These are phyloP conservation scores for Mortierella sp. DNA, from an alignment of 371 early-diverging fungal species.

Conservation along the genomic window DNA sequence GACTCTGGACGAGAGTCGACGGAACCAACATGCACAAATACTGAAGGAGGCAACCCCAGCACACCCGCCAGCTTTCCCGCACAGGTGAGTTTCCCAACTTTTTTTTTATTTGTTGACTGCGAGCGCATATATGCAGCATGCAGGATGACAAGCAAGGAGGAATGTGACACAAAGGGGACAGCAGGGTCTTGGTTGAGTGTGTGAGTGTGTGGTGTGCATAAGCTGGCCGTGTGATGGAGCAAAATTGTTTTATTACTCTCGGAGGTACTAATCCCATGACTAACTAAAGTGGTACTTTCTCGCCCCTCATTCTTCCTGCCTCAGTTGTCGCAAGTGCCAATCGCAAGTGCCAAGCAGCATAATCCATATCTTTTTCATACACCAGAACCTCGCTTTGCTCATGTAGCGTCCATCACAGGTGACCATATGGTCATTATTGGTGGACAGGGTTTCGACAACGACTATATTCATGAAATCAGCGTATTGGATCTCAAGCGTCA, in stretches of 20 bases:
- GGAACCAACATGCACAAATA: not conserved
- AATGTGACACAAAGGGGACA: slow-evolving; percentile 14
- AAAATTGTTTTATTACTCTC: not conserved
- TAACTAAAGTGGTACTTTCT: not conserved
- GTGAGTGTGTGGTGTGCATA: not conserved
- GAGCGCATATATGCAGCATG: not conserved
- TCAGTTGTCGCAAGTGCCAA: not conserved
- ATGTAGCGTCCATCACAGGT: slow-evolving; percentile 68
- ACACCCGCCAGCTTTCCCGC: not conserved
- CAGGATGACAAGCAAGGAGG: slow-evolving; percentile 7
- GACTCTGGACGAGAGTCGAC: slow-evolving; percentile 15
- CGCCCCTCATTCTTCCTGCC: not conserved
- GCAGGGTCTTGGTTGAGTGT: not conserved
- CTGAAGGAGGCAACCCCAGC: not conserved
- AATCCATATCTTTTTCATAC: slow-evolving; percentile 50
- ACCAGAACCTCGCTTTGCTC: slow-evolving; percentile 76
- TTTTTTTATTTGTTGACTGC: not conserved
- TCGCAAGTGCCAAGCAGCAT: not conserved
- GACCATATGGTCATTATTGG: slow-evolving; percentile 75
- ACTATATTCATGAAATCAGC: slow-evolving; percentile 75
- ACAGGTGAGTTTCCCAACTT: slow-evolving; percentile 5
- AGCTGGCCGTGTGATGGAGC: not conserved
- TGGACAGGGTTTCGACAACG: slow-evolving; percentile 73
- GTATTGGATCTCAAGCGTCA: slow-evolving; percentile 69
- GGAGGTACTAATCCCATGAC: not conserved